Conservation (phyloP, 768 basidiomycete genomes). For the Psilocybe cyanescens region DNA sequence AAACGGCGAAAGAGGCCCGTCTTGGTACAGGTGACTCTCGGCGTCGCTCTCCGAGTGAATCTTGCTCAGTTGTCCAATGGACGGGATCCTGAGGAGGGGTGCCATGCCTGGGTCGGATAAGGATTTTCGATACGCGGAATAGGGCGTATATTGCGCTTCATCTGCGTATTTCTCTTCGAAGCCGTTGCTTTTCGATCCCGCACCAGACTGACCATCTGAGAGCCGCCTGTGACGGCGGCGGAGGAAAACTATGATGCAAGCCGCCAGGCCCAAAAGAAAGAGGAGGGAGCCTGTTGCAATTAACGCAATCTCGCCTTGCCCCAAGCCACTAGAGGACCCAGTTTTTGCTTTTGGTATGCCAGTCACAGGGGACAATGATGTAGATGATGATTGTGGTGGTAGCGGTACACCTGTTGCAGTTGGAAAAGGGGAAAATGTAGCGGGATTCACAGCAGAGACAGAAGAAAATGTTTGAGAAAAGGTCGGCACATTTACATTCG, state of each 20-base stretch:
- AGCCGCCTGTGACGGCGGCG: background rate
- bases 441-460: background rate
- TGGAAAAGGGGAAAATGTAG: background rate
- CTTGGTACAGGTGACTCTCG: background rate
- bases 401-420: background rate
- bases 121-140: background rate
- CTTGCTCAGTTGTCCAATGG: background rate
- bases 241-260: constrained; percentile 2
- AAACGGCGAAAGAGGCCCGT: background rate
- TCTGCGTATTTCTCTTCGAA: constrained; percentile 10
- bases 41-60: background rate
- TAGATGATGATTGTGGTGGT: background rate
- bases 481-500: background rate
- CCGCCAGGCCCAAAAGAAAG: background rate
- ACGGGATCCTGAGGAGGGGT: constrained; percentile 1
- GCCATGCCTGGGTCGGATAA: background rate
- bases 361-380: background rate
- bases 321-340: background rate
- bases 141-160: background rate
- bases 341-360: background rate
- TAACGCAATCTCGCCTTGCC: constrained; percentile 1
- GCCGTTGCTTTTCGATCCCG: background rate
- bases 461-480: background rate
- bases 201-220: background rate
- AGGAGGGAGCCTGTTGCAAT: background rate